Conservation (phyloP, 352 stramenopile genomes). For the Globisporangium polare region DNA sequence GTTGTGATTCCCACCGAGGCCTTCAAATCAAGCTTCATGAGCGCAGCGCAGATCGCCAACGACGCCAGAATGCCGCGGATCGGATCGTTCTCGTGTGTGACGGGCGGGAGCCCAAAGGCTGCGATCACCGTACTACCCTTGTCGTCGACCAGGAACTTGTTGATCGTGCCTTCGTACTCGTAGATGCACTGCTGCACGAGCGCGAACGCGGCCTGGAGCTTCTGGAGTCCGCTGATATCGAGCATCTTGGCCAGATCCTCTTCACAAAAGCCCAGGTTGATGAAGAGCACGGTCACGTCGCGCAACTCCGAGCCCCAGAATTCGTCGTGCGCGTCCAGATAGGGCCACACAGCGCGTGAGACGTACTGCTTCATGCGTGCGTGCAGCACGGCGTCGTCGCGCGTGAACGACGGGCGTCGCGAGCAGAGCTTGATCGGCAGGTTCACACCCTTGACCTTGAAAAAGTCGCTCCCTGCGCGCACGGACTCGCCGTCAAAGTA, state of each 20-base stretch:
- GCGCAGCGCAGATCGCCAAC: slow-evolving; percentile 76
- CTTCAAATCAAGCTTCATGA: slow-evolving; percentile 64
- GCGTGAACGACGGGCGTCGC: slow-evolving; percentile 63
- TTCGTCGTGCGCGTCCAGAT: slow-evolving; percentile 89
- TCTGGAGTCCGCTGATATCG: slow-evolving; percentile 59
- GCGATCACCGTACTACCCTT: slow-evolving; percentile 93
- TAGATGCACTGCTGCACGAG: slow-evolving; percentile 89
- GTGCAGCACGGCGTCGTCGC: slow-evolving; percentile 81
- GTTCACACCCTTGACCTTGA: slow-evolving; percentile 56
- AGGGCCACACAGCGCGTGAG: slow-evolving; percentile 89
- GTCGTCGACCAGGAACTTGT: slow-evolving; percentile 96
- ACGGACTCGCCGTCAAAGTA: slow-evolving; percentile 62
- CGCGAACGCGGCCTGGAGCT: slow-evolving; percentile 75
- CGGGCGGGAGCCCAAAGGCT: slow-evolving; percentile 89
- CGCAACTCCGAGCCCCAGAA: slow-evolving; percentile 91
- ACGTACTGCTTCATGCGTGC: slow-evolving; percentile 89
- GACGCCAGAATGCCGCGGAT: slow-evolving; percentile 88
- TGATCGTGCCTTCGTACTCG: slow-evolving; percentile 94
- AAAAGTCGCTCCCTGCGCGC: slow-evolving; percentile 29
- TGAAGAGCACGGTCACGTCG: slow-evolving; percentile 91
- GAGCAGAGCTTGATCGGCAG: slow-evolving; percentile 66
- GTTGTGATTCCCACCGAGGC: slow-evolving; percentile 91
- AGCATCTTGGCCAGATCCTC: slow-evolving; percentile 77
- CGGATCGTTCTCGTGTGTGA: slow-evolving; percentile 91
- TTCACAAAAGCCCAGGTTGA: slow-evolving; percentile 91